phyloP scores from a whole-genome alignment of 352 stramenopile genomes.

The Phytophthora nicotianae region DNA sequence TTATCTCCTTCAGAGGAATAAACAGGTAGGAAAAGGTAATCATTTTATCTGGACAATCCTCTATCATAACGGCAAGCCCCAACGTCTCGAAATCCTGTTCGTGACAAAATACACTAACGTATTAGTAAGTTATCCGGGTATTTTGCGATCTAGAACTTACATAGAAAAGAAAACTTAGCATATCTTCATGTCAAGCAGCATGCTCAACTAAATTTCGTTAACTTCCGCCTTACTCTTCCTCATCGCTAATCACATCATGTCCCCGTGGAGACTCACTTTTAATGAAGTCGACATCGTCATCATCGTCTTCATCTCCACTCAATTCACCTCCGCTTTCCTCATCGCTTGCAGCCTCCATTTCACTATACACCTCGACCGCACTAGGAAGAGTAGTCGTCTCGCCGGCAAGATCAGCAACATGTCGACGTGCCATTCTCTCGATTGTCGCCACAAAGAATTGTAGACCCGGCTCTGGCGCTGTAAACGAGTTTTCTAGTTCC shows the following conservation, averaged over 20 bases:
- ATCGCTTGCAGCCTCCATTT: constrained; percentile 3
- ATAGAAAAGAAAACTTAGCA: too few species aligned
- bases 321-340: background rate
- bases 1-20: too few species aligned
- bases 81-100: too few species aligned
- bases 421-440: constrained; percentile 18
- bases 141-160: too few species aligned
- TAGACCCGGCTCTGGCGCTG: constrained; percentile 11
- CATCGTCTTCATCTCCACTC: background rate
- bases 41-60: too few species aligned
- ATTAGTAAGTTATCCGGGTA: too few species aligned
- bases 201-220: background rate
- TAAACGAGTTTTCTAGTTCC: constrained; percentile 16
- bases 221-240: background rate
- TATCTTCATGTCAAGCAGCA: too few species aligned
- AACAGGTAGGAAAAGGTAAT: too few species aligned
- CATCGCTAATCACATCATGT: background rate
- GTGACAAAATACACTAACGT: too few species aligned
- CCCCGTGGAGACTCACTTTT: background rate
- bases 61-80: too few species aligned
- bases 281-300: background rate
- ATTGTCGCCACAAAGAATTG: constrained; percentile 25
- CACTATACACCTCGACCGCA: constrained; percentile 13
- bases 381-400: constrained; percentile 18
- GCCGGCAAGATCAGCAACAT: constrained; percentile 25